phyloP scores from a whole-genome alignment of 305 asterid genomes.

The Solanum hybrid region DNA sequence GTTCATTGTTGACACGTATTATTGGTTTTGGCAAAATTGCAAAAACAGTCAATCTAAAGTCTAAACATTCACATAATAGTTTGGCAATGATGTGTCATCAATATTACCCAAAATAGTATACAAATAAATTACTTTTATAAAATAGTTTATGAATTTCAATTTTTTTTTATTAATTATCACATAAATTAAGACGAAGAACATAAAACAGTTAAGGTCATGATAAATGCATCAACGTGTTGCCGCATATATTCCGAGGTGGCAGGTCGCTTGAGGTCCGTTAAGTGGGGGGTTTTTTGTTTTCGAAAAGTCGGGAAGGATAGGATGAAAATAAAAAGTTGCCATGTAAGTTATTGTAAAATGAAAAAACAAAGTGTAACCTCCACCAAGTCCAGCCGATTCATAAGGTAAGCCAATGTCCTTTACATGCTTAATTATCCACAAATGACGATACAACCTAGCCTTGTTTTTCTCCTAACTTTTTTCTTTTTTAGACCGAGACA shows the following conservation, averaged over 20 bases:
- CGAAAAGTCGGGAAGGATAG: not conserved
- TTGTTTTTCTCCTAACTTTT: not conserved
- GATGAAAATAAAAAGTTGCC: not conserved
- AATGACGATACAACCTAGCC: not conserved
- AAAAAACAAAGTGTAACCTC: not conserved
- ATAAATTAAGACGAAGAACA: not conserved
- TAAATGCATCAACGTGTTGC: constrained; percentile 15
- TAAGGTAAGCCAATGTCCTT: not conserved
- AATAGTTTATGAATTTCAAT: too few species aligned
- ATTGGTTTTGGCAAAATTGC: not conserved
- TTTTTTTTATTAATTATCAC: not conserved
- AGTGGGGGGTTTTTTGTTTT: not conserved
- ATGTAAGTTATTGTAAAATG: not conserved
- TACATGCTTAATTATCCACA: not conserved
- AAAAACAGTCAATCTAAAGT: not conserved
- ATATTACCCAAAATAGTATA: not conserved
- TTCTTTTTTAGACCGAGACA: not conserved
- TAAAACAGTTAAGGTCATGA: not conserved
- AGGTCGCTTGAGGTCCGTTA: not conserved
- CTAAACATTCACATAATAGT: not conserved
- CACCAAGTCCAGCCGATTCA: not conserved
- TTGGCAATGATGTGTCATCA: not conserved
- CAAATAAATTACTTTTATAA: not conserved
- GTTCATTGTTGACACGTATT: not conserved
- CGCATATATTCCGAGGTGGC: constrained; percentile 18